Base-by-base conservation (phyloP, 371 early-diverging fungal genomes). In the Smittium culicis region DNA sequence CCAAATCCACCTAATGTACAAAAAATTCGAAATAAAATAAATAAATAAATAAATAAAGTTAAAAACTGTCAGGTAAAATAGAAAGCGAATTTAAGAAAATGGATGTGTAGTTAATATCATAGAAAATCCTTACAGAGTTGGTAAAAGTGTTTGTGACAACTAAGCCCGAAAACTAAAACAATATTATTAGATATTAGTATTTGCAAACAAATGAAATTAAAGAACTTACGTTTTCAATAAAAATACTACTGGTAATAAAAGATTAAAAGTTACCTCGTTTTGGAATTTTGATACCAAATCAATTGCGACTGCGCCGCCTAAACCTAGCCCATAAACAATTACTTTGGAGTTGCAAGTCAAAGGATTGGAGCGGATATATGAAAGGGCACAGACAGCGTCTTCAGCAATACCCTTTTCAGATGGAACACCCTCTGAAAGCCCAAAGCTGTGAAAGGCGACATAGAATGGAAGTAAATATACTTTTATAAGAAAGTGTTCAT, bases 231-330 rank as follows among this genome's bases (percentile, higher is more conserved):
- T n/a, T n/a, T n/a, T n/a, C n/a, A n/a, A n/a, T n/a, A n/a, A n/a
- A n/a, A n/a, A n/a, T n/a, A n/a, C n/a, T n/a, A n/a, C n/a, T n/a
- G n/a, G n/a, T n/a, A n/a, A n/a, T n/a, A n/a, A n/a, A 45, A 45
- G 20, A 45, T 5, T 5, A 20, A 20, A 45, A 45, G 20, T 11
- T 45, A 45, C 45, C 45, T 45, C 45, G 14, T 32, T 33, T 32
- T 63, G 63, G 63, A 30, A 63, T 33, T 32, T 31, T 2, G 34
- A 31, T 5, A 35, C 63, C 61, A 89, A 74, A 72, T 94, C 85
- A 72, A 96, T 90, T 2, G 96, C 92, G 16, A 94, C 96, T 2
- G 98, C 96, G n/a, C 97, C 98, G 55, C 98, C 98, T 67, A 97
- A 87, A 24, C 91, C 91, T 74, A 96, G 96, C 0, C 98, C 98